Evolutionary conservation across 371 early-diverging fungal species (phyloP).

Genomic region (Mortierella sp.): DNA sequence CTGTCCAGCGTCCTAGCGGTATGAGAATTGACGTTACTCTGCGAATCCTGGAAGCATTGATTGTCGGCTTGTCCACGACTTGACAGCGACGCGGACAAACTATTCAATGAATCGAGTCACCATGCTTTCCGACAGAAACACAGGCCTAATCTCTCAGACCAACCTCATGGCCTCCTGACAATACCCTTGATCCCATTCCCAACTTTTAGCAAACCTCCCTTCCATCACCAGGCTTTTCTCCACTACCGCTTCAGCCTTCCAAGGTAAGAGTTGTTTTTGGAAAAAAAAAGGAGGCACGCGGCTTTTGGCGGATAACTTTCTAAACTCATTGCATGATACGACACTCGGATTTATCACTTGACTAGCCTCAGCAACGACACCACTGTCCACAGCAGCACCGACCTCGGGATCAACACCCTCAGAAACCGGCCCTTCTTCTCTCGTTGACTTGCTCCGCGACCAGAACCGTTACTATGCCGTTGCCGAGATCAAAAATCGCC

Average conservation of each 20-base stretch:
- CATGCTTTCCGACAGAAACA: neutral
- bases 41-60: neutral
- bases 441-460: conserved; percentile 58
- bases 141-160: neutral
- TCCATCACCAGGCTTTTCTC: conserved; percentile 30
- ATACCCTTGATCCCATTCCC: neutral
- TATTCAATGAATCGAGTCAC: no score
- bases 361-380: neutral
- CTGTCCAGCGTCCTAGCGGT: no score
- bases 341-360: neutral
- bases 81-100: no score
- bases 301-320: neutral
- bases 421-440: conserved; percentile 9
- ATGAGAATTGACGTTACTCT: neutral
- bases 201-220: conserved; percentile 17
- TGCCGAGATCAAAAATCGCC: conserved; percentile 89
- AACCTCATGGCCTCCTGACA: neutral
- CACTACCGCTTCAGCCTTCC: conserved; percentile 17
- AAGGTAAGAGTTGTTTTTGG: conserved; percentile 21
- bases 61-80: neutral
- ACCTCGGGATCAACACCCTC: conserved; percentile 22
- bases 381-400: conserved; percentile 18
- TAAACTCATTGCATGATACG: neutral
- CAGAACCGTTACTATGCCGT: conserved; percentile 83
- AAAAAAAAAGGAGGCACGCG: neutral